phyloP scores from a whole-genome alignment of 2,329 filamentous ascomycete genomes.

The Aulographum hederae region DNA sequence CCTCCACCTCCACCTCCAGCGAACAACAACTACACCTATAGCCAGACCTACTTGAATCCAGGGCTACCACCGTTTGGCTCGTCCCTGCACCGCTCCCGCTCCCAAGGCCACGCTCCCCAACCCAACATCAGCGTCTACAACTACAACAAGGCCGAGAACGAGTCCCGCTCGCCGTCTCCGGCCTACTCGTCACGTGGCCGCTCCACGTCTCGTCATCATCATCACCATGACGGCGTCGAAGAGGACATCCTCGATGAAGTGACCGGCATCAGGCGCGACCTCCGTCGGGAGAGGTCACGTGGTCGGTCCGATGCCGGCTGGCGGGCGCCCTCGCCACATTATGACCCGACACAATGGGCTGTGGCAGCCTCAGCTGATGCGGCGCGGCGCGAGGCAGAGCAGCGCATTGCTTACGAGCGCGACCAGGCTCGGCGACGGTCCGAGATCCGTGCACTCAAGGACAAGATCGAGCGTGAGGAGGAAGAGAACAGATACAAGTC shows the following conservation, averaged over 20 bases:
- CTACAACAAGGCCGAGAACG: background rate
- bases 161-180: background rate
- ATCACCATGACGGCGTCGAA: too few relatives aligned
- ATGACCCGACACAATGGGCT: background rate
- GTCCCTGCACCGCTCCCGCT: background rate
- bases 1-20: too few relatives aligned
- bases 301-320: background rate
- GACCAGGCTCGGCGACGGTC: constrained; percentile 7
- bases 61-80: too few relatives aligned
- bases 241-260: background rate
- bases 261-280: background rate
- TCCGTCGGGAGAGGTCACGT: background rate
- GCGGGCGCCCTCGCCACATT: background rate
- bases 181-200: background rate
- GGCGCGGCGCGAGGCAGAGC: background rate
- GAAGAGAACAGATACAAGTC: constrained; percentile 9
- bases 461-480: constrained; percentile 12
- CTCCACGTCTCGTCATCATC: background rate
- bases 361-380: too few relatives aligned
- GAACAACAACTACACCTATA: too few relatives aligned
- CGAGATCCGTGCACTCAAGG: constrained; percentile 15
- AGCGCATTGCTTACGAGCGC: background rate
- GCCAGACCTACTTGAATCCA: too few relatives aligned
- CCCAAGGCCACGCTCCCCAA: background rate
- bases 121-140: background rate